Evolutionary conservation across 441 rosid species (phyloP).

Genomic region (Dalechampia spathulata): DNA sequence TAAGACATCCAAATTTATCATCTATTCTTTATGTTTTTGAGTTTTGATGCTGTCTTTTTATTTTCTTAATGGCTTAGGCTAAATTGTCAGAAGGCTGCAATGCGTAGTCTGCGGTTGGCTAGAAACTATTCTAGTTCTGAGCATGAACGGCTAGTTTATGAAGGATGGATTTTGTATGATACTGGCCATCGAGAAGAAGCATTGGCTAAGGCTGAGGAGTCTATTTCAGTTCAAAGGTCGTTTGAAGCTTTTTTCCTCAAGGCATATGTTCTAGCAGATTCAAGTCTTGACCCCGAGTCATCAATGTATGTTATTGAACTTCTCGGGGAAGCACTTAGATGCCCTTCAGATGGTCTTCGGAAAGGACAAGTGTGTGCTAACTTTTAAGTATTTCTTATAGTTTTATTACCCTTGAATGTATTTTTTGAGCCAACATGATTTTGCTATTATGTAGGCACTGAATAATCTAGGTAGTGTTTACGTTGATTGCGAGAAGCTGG

Average conservation of each 20-base stretch:
- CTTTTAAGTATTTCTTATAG: constrained; percentile 1
- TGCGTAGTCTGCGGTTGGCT: constrained; percentile 84
- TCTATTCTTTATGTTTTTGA: background rate
- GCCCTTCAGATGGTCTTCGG: constrained; percentile 99
- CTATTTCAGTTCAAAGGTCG: constrained; percentile 79
- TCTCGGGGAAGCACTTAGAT: constrained; percentile 87
- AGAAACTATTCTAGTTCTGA: constrained; percentile 72
- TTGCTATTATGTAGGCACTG: constrained; percentile 55
- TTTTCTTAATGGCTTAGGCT: constrained; percentile 40
- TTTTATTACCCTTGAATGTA: constrained; percentile 1
- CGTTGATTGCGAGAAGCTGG: constrained; percentile 86
- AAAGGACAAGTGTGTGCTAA: constrained; percentile 80
- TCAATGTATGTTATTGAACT: constrained; percentile 67
- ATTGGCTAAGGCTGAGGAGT: constrained; percentile 84
- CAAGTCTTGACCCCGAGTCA: constrained; percentile 63
- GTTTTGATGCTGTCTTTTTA: background rate
- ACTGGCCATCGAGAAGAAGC: constrained; percentile 97
- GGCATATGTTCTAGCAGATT: constrained; percentile 85
- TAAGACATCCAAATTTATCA: background rate
- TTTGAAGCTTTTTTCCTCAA: constrained; percentile 97
- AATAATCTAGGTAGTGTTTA: constrained; percentile 87
- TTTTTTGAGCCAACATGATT: constrained; percentile 1
- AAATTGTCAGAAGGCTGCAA: constrained; percentile 94
- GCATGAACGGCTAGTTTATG: constrained; percentile 90
- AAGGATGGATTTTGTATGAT: constrained; percentile 96